A percentile compares a stretch with the other conserved stretches of the same genome.
Evolutionary conservation across 305 asterid genomes (phyloP).

Genomic region (Fraxinus sp.): DNA sequence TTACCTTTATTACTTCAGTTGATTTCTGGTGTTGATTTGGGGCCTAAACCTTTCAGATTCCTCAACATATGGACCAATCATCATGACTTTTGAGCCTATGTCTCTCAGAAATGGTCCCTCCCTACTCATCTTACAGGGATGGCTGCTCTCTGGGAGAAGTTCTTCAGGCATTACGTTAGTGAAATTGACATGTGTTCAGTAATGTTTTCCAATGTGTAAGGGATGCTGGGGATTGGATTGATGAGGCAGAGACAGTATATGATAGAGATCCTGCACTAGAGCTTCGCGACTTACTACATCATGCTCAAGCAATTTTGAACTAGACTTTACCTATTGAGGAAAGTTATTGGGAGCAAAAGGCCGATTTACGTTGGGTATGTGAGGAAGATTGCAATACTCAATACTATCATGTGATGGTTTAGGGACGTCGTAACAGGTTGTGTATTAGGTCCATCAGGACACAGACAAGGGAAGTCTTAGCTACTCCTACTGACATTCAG

Average conservation of each 20-base stretch:
- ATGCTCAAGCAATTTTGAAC: too few relatives aligned
- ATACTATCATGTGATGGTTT: too few relatives aligned
- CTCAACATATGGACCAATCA: background rate
- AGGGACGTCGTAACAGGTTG: too few relatives aligned
- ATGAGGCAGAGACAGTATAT: background rate
- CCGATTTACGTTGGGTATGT: too few relatives aligned
- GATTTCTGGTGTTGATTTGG: background rate
- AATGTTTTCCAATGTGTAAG: too few relatives aligned
- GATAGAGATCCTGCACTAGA: background rate
- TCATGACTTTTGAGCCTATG: background rate
- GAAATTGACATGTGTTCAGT: too few relatives aligned
- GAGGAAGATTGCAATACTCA: too few relatives aligned
- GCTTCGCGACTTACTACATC: background rate
- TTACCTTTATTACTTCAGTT: too few relatives aligned
- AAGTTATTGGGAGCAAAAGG: too few relatives aligned
- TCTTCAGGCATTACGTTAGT: background rate
- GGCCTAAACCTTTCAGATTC: background rate
- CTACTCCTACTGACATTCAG: too few relatives aligned
- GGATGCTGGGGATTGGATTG: background rate
- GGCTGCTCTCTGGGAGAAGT: background rate
- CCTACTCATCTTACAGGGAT: background rate
- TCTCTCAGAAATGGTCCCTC: background rate
- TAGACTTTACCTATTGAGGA: background rate
- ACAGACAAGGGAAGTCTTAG: too few relatives aligned
- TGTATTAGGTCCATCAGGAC: too few relatives aligned